Evolutionary conservation across 176 grass and related monocot species (phyloP).

Genomic region (Rhynchospora breviuscula): DNA sequence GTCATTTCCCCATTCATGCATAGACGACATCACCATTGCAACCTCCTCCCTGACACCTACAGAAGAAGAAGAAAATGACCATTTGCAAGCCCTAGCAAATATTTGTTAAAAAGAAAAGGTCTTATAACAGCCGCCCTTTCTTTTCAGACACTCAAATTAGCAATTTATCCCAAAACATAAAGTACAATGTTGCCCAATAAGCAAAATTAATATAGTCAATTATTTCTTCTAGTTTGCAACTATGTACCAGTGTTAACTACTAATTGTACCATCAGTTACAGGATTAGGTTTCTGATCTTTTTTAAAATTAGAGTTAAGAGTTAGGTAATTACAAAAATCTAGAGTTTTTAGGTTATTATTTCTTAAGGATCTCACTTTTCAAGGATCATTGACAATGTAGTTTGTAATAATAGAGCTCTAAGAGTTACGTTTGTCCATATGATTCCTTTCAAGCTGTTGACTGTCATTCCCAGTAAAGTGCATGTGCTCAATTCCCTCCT

Average conservation of each 20-base stretch:
- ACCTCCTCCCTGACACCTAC: slow-evolving; percentile 22
- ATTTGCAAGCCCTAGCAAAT: neutral
- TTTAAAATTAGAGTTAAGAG: neutral
- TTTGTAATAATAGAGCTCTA: neutral
- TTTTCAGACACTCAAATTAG: neutral
- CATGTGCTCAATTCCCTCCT: slow-evolving; percentile 8
- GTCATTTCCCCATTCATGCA: slow-evolving; percentile 27
- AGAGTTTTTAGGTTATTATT: neutral
- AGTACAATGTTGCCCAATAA: neutral
- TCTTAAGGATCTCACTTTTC: neutral
- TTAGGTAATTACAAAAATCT: neutral
- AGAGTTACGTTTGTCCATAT: slow-evolving; percentile 18
- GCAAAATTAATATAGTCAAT: neutral
- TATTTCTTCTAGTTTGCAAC: neutral
- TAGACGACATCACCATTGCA: slow-evolving; percentile 2
- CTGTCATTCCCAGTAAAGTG: slow-evolving; percentile 16
- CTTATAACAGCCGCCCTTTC: neutral
- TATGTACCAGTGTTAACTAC: neutral
- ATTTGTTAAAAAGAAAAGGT: neutral
- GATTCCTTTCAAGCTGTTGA: neutral
- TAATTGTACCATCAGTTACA: neutral
- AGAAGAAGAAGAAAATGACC: neutral
- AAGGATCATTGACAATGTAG: neutral
- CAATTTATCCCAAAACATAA: neutral
- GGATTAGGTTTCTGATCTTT: neutral